Conservation (phyloP, 495 filamentous ascomycete genomes). For the Penicillium macrosclerotiorum region DNA sequence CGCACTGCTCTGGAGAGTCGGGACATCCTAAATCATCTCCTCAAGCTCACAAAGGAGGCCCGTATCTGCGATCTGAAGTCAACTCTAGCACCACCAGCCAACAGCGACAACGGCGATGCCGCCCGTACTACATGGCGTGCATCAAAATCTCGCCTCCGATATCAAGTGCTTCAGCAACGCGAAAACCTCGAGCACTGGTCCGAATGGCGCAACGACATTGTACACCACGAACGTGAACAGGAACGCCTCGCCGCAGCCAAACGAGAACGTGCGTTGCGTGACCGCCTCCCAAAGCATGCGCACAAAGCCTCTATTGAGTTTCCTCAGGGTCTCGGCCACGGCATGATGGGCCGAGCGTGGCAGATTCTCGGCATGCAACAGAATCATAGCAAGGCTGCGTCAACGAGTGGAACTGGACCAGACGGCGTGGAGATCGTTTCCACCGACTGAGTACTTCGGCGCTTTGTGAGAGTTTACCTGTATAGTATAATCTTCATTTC, state of each 20-base stretch:
- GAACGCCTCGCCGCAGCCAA: conserved; percentile 39
- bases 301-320: conserved; percentile 33
- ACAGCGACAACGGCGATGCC: conserved; percentile 23
- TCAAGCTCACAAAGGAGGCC: conserved; percentile 62
- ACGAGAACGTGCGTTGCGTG: conserved; percentile 29
- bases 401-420: conserved; percentile 9
- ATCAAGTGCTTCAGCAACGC: conserved; percentile 56
- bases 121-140: conserved; percentile 63
- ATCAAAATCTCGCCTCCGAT: conserved; percentile 54
- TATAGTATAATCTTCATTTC: no score
- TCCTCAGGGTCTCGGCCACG: conserved; percentile 37
- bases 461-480: background rate
- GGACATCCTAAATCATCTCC: conserved; percentile 68
- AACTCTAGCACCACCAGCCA: conserved; percentile 30
- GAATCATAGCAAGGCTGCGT: conserved; percentile 21
- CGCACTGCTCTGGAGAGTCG: conserved; percentile 64
- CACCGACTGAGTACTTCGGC: conserved; percentile 9
- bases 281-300: conserved; percentile 26
- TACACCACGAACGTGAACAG: conserved; percentile 42
- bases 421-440: conserved; percentile 26
- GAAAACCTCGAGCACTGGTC: conserved; percentile 61
- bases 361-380: conserved; percentile 45
- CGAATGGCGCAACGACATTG: conserved; percentile 60
- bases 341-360: conserved; percentile 49
- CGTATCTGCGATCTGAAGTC: conserved; percentile 55